Evolutionary conservation across 371 early-diverging fungal species (phyloP), one percentile per base, ranked within the genome.

Genomic region (Chytridium lagenaria): DNA sequence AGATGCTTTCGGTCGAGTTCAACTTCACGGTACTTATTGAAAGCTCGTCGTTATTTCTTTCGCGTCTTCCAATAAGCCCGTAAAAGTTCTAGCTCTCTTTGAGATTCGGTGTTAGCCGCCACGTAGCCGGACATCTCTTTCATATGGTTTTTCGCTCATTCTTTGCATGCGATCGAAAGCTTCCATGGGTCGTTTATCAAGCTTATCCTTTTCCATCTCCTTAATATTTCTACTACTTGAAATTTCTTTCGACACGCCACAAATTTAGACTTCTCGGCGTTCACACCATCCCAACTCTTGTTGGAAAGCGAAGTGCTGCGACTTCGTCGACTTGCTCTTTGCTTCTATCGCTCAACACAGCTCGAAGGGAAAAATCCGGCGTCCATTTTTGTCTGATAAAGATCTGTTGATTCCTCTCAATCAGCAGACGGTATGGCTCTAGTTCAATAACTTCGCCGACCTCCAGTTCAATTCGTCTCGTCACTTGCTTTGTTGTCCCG

Each of bases 1-100:
- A 96, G 81, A 26, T 87, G 84, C 52, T 86, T 83, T 36, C 79
- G 73, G 34, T 76, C 82, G 10, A 38, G 55, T 72, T 86, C 76
- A 30, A 82, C 26, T 33, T 75, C 78, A 1, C 68, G 59, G 19
- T 71, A 23, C 61, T 69, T 12, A 59, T 30, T 15, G 28, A 16
- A 1, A 67, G 28, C 49, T 65, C 67, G 10, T 78, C 70, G 2
- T 69, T 33, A 23, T 73, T 37, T 23, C 37, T 19, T 23, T 50
- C 22, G 77, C 26, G 34, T 83, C 77, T 7, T 64, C 34, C 30
- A 50, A 38, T 22, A 16, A 12, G 23, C 66, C 22, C 68, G 40
- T 23, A 65, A 33, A 7, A 28, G 19, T 10, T 72, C 71, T 1
- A 76, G 12, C 51, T 77, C 80, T n/a, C 73, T 67, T 33, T 59